These are phyloP conservation scores for Penicillium tannophilum DNA, from an alignment of 495 filamentous ascomycete species.

Conservation along the genomic window DNA sequence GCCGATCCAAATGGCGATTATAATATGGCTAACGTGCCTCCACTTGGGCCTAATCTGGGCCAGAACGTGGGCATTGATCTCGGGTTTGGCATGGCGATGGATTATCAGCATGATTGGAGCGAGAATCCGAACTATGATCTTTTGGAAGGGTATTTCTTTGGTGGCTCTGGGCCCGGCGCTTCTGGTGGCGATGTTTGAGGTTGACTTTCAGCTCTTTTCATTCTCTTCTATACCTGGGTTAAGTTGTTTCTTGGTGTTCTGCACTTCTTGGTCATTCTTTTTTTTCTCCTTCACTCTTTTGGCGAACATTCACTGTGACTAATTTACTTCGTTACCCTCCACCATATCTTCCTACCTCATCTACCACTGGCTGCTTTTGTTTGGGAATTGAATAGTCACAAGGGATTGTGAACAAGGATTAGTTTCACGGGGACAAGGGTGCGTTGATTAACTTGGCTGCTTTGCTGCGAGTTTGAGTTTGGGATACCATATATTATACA, in stretches of 20 bases:
- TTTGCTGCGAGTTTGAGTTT: conserved; percentile 7
- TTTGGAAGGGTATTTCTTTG: conserved; percentile 93
- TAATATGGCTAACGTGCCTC: conserved; percentile 30
- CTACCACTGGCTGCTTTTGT: neutral
- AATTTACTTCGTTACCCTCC: neutral
- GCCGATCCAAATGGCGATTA: conserved; percentile 37
- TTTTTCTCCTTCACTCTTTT: conserved; percentile 7
- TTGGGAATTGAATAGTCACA: conserved; percentile 20
- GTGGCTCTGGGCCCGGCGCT: conserved; percentile 46
- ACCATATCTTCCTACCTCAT: neutral
- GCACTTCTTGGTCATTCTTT: conserved; percentile 10
- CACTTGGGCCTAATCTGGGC: conserved; percentile 42
- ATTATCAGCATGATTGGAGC: conserved; percentile 76
- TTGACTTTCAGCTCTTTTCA: conserved; percentile 5
- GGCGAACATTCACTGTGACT: conserved; percentile 1
- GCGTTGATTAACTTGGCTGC: neutral
- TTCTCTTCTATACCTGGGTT: neutral
- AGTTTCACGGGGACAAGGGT: neutral
- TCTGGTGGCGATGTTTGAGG: conserved; percentile 30
- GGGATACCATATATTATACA: conserved; percentile 8
- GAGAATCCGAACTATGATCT: conserved; percentile 80
- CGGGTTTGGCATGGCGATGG: conserved; percentile 74
- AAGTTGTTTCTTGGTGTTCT: conserved; percentile 1
- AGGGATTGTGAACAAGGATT: conserved; percentile 10
- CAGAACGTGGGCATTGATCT: conserved; percentile 63